Base-by-base conservation (phyloP, 768 basidiomycete species). In the Botryobasidium botryosum region DNA sequence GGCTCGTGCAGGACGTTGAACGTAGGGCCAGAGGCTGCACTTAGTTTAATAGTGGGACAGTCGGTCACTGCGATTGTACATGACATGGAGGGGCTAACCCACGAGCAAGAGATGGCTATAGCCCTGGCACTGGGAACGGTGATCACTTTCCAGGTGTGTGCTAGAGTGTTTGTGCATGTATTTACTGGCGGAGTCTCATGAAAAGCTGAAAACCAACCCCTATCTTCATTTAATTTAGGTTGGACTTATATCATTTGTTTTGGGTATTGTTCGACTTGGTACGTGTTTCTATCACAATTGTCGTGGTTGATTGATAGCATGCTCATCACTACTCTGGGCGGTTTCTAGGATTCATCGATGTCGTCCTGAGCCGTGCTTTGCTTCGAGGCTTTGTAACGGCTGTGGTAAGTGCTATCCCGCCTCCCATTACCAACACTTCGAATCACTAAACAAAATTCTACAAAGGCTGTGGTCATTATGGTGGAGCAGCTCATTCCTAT, bases 291-390 rank as follows among this genome's bases (percentile, higher is more conserved):
- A 79, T 92, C 51, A 77, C 84, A 1, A 85, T 85, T 48, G 57
- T 81, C 23, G 68, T 94, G 26, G 90, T n/a, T n/a, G n/a, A n/a
- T n/a, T n/a, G n/a, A n/a, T n/a, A n/a, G 90, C 2, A 73, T 91
- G 53, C 77, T 91, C 57, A 71, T n/a, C n/a, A n/a, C n/a, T n/a
- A n/a, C n/a, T n/a, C n/a, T n/a, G n/a, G n/a, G n/a, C n/a, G n/a
- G n/a, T n/a, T 86, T 23, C 67, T 96, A 7, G 88, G 90, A 2
- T 92, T 92, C 61, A 74, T 92, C 43, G 91, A 96, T 57, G 90
- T 92, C 10, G 82, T 92, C 4, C 70, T 96, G 24, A 87, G 84
- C 53, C 77, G 87, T 43, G 85, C 88, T 3, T 68, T 92, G 12
- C 68, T 92, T 44, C 72, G 84, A 24, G 90, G 90, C 2, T 91